These are phyloP conservation scores for Prunella vulgaris DNA, from an alignment of 257 asterid species.

Conservation along the genomic window DNA sequence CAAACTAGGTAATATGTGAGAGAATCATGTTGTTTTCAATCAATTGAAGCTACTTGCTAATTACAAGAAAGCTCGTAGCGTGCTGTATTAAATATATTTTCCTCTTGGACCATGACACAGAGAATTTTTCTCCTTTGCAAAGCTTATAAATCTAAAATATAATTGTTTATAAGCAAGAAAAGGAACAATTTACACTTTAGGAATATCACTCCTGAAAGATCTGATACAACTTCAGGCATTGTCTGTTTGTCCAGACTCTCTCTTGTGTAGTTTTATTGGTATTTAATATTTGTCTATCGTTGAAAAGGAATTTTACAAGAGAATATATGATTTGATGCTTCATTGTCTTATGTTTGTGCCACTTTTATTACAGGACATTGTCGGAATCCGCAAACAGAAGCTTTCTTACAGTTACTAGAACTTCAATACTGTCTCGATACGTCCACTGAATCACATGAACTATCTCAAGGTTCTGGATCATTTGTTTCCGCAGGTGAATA, in stretches of 20 bases:
- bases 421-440: slow-evolving; percentile 66
- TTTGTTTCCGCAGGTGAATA: slow-evolving; percentile 37
- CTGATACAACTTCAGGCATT: neutral
- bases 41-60: too few relatives aligned
- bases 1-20: too few relatives aligned
- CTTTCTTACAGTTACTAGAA: slow-evolving; percentile 64
- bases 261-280: neutral
- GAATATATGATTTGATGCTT: neutral
- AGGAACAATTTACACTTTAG: neutral
- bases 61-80: too few relatives aligned
- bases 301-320: too few relatives aligned
- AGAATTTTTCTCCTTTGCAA: too few relatives aligned
- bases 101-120: too few relatives aligned
- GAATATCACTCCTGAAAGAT: neutral
- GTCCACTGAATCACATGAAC: slow-evolving; percentile 25
- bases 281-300: neutral
- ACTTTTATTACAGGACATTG: slow-evolving; percentile 45
- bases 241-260: neutral
- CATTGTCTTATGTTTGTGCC: slow-evolving; percentile 8
- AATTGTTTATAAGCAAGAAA: neutral
- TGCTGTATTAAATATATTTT: too few relatives aligned
- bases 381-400: slow-evolving; percentile 85
- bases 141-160: too few relatives aligned
- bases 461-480: slow-evolving; percentile 36
- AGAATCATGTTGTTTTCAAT: too few relatives aligned